Conservation (phyloP, 805 yeast genomes). For the Cyberlindnera meyerae region DNA sequence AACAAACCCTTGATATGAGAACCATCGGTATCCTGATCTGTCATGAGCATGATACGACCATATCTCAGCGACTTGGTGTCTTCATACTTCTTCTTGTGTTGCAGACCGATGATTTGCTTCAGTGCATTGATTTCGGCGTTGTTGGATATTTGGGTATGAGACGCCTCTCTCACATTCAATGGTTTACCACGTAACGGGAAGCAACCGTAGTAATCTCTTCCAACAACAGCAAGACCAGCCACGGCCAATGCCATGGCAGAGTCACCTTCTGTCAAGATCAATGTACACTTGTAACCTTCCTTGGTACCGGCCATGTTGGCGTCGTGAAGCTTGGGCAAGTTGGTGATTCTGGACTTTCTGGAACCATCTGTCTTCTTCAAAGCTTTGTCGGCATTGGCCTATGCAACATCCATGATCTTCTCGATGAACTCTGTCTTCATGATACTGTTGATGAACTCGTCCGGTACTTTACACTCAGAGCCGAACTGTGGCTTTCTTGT, state of each 20-base stretch:
- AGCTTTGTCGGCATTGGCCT: constrained; percentile 82
- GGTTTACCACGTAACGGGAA: constrained; percentile 94
- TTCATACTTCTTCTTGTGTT: constrained; percentile 82
- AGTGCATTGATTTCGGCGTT: constrained; percentile 93
- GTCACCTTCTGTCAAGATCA: constrained; percentile 94
- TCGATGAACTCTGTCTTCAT: constrained; percentile 67
- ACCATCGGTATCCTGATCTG: constrained; percentile 99
- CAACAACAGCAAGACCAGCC: constrained; percentile 90
- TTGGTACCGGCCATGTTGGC: constrained; percentile 95
- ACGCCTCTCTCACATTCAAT: constrained; percentile 92
- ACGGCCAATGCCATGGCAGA: constrained; percentile 92
- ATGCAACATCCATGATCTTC: constrained; percentile 76
- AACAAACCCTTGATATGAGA: constrained; percentile 94
- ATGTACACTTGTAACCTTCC: constrained; percentile 87
- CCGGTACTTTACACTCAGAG: constrained; percentile 72
- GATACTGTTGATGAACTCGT: constrained; percentile 66
- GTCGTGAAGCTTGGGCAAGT: constrained; percentile 85
- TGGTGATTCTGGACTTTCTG: constrained; percentile 78
- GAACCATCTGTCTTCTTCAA: constrained; percentile 86
- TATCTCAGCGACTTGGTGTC: constrained; percentile 75
- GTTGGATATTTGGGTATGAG: constrained; percentile 89
- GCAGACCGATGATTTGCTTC: constrained; percentile 92
- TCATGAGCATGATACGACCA: constrained; percentile 98
- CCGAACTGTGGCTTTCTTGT: constrained; percentile 89
- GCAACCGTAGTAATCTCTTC: constrained; percentile 92